Evolutionary conservation across 1,284 basidiomycete genomes (phyloP), one percentile per base, ranked within the genome.

Genomic region (Trametes pubescens): DNA sequence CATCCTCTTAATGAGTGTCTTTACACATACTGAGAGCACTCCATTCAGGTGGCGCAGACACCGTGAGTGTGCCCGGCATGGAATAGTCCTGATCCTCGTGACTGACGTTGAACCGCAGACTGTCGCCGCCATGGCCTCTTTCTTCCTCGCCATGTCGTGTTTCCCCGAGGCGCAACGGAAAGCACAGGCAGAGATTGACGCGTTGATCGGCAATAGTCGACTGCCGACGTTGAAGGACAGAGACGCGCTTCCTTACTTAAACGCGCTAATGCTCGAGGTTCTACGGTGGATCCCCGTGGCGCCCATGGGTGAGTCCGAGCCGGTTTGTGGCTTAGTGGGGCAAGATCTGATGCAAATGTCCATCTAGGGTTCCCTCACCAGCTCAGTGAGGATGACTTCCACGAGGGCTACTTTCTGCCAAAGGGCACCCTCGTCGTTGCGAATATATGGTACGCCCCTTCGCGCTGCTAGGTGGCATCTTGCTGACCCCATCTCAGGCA

Each of bases 181-280:
- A 49, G 76, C 75, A 0, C 75, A 76, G 57, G 69, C 62, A 11
- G 76, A 78, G 57, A 66, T 78, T 48, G 75, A 75, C 60, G 56
- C 62, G 5, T 69, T 74, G 24, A 64, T 77, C 37, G 73, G 74
- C 21, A 21, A 44, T 16, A 70, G 72, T 24, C 68, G 75, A 9
- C 69, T 75, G 6, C 75, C 75, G 3, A 67, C 58, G 3, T 63
- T 72, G 46, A 67, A 65, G 1, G 76, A 77, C 58, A 69, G 69
- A 29, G 65, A 67, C 1, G 48, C 52, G 29, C 69, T 77, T 8
- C 76, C 75, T 1, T 78, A 76, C 65, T 53, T 75, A 16, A 71
- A 74, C 43, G 76, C 76, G 0, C 43, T 76, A 11, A 55, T 70
- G 7, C 67, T 71, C 38, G 76, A 77, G 65, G 63, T 74, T 26